Conservation (phyloP, 164 flowering plant species). For the Litsea cubeba region DNA sequence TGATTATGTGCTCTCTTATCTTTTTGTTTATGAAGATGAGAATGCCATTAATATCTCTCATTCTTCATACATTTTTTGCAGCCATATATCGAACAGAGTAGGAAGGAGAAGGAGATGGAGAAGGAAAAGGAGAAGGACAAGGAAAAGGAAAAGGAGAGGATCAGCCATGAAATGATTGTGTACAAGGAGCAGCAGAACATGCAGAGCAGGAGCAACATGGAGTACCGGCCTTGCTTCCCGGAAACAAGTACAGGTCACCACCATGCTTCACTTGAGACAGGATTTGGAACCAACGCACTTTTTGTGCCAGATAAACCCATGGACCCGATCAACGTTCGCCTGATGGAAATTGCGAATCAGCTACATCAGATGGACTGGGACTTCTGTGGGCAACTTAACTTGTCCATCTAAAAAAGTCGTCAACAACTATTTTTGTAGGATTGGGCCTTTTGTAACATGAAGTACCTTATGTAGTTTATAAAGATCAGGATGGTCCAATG, state of each 20-base stretch:
- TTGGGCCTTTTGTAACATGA: background rate
- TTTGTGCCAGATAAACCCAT: slow-evolving; percentile 14
- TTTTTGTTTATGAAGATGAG: background rate
- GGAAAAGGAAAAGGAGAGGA: too few species aligned
- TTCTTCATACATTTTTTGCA: background rate
- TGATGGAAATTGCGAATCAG: slow-evolving; percentile 11
- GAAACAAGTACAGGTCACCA: slow-evolving; percentile 9
- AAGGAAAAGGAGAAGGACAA: too few species aligned
- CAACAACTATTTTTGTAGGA: background rate
- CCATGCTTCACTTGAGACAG: slow-evolving; percentile 8
- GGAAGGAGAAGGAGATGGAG: background rate
- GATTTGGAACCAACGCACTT: slow-evolving; percentile 3
- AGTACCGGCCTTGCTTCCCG: background rate
- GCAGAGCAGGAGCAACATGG: background rate
- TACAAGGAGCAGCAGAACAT: slow-evolving; percentile 14
- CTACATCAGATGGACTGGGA: slow-evolving; percentile 13
- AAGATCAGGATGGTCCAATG: background rate
- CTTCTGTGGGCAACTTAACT: slow-evolving; percentile 5
- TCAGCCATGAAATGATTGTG: slow-evolving; percentile 21
- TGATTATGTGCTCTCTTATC: too few species aligned
- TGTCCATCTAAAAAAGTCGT: background rate
- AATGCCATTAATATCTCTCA: background rate
- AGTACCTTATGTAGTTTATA: background rate
- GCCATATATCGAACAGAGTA: slow-evolving; percentile 5
- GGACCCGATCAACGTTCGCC: background rate